phyloP scores from a whole-genome alignment of 2,329 filamentous ascomycete species.

The Penicillium olsonii region DNA sequence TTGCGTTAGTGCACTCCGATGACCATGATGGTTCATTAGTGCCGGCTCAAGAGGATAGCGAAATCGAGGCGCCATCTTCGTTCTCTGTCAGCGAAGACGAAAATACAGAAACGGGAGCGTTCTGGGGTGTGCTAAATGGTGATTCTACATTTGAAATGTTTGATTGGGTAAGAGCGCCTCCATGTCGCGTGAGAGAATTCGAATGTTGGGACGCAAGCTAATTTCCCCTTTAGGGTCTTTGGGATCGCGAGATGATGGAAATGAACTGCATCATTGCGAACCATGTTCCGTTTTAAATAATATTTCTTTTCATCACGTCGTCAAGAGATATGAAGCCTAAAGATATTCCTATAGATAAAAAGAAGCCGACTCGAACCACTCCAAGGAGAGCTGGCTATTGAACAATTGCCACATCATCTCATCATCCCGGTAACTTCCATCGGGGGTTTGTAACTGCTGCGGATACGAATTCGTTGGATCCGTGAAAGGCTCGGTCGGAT shows the following conservation, averaged over 20 bases:
- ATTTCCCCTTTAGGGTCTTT: neutral
- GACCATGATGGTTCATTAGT: too few relatives aligned
- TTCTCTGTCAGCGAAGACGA: too few relatives aligned
- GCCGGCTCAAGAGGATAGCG: too few relatives aligned
- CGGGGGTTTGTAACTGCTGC: neutral
- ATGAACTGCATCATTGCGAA: too few relatives aligned
- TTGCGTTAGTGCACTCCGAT: neutral
- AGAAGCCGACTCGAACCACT: conserved; percentile 17
- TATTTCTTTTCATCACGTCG: too few relatives aligned
- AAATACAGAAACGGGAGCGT: neutral
- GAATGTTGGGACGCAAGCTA: neutral
- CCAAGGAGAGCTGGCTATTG: conserved; percentile 24
- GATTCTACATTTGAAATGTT: neutral
- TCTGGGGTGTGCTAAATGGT: neutral
- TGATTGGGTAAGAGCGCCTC: neutral
- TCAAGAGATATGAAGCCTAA: neutral
- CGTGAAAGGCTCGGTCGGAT: neutral
- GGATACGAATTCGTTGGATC: neutral
- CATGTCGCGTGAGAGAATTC: neutral
- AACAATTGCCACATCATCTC: conserved; percentile 26
- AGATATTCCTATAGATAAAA: neutral
- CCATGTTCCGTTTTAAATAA: too few relatives aligned
- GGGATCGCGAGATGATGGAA: neutral
- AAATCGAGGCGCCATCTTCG: too few relatives aligned
- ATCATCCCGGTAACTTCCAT: conserved; percentile 10